Evolutionary conservation across 2,329 filamentous ascomycete genomes (phyloP).

Genomic region (Colletotrichum gigasporum): DNA sequence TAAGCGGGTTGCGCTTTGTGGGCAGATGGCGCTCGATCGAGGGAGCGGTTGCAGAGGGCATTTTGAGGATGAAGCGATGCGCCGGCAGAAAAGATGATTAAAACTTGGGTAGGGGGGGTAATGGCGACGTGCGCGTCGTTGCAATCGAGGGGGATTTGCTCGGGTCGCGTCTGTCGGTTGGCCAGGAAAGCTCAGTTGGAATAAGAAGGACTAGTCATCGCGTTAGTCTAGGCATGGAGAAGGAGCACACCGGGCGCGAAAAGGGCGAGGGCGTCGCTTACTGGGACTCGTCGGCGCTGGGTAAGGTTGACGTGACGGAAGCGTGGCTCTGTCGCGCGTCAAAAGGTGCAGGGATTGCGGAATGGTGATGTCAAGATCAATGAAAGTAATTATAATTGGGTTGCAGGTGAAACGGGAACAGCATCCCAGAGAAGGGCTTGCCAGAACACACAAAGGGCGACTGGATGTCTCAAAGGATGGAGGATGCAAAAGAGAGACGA

Average conservation of each 20-base stretch:
- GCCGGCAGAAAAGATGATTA: conserved; percentile 9
- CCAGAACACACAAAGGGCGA: conserved; percentile 13
- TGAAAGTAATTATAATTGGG: conserved; percentile 21
- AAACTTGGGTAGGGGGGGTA: conserved; percentile 5
- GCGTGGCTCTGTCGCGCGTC: conserved; percentile 24
- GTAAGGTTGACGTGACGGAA: conserved; percentile 22
- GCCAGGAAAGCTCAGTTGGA: not conserved
- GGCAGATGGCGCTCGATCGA: conserved; percentile 61
- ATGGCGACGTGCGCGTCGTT: conserved; percentile 6
- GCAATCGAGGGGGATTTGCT: not conserved
- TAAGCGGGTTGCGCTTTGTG: conserved; percentile 70
- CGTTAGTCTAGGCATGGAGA: conserved; percentile 16
- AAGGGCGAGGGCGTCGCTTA: conserved; percentile 20
- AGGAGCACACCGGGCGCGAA: not conserved
- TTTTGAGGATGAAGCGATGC: conserved; percentile 9
- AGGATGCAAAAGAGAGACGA: conserved; percentile 1
- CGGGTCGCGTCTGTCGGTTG: not conserved
- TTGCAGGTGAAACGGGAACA: conserved; percentile 14
- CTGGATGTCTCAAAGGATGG: conserved; percentile 18
- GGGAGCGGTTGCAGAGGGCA: conserved; percentile 46
- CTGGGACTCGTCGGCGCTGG: conserved; percentile 9
- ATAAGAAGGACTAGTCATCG: conserved; percentile 13
- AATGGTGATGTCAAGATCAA: not conserved
- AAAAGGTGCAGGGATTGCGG: not conserved
- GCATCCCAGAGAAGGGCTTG: conserved; percentile 11